Base-by-base conservation (phyloP, 2,329 filamentous ascomycete species). In the Verticillium nubilum region DNA sequence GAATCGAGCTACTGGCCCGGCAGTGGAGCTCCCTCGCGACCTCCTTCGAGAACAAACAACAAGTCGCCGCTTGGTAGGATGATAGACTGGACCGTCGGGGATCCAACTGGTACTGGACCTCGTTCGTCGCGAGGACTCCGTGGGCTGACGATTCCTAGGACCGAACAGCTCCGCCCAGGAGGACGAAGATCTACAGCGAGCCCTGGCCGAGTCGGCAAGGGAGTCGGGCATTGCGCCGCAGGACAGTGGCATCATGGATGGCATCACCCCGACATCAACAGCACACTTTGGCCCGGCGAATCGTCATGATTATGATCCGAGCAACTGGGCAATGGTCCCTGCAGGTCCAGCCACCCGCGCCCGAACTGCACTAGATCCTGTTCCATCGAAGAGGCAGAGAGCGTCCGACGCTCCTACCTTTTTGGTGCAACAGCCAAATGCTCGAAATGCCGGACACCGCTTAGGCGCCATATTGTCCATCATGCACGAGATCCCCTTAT, bases 251-350 rank as follows among this genome's bases (percentile, higher is more conserved):
- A 66, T 85, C 6, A 75, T 75, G 35, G 74, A 76, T 50, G 66
- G 68, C 26, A 74, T 74, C 17, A 23, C 25, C 35, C 67, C 72
- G 1, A 69, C 72, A 50, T 63, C 42, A 23, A 50, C 73, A n/a
- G 76, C 78, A 4, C 68, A 80, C 53, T 88, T 88, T 70, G 85
- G 85, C 1, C 86, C 85, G 0, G 84, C 86, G 4, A 86, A 79
- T 52, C 76, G 84, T 35, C 67, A 72, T 2, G 74, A 82, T 37
- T 87, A 88, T 63, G 80, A 86, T 42, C 68, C 76, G 27, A 74
- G 75, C 54, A 76, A 81, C 63, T 88, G 86, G 86, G 83, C 80
- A 12, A 80, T 88, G 81, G 79, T 87, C 1, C 77, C 76, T 0
- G 68, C 74, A 6, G 69, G 59, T 62, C 67, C 63, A 54, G 67